phyloP scores from a whole-genome alignment of 345 rosid species.

The Salix caprea region DNA sequence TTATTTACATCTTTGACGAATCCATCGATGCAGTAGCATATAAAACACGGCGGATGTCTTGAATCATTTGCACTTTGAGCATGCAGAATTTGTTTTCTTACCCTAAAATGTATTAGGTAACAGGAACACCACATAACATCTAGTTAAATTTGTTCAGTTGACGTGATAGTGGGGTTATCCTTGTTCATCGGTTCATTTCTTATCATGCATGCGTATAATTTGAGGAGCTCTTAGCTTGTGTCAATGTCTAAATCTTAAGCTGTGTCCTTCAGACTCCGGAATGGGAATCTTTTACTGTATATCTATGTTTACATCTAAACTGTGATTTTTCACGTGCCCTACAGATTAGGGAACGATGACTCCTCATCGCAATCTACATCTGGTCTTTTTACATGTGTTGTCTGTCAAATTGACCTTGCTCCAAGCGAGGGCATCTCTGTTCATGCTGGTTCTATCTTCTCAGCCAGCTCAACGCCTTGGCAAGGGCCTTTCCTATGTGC shows the following conservation, averaged over 20 bases:
- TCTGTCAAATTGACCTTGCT: constrained; percentile 77
- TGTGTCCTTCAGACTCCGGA: constrained; percentile 54
- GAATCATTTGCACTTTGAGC: background rate
- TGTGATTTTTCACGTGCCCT: background rate
- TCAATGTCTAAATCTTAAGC: background rate
- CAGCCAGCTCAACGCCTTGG: constrained; percentile 73
- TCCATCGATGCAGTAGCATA: background rate
- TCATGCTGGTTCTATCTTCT: constrained; percentile 73
- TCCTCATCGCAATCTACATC: constrained; percentile 39
- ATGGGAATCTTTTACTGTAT: constrained; percentile 6
- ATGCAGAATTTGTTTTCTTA: background rate
- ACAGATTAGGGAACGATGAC: constrained; percentile 68
- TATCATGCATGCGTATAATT: too few relatives aligned
- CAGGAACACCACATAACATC: background rate
- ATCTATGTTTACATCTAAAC: background rate
- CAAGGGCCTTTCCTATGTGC: constrained; percentile 87
- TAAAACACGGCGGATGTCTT: background rate
- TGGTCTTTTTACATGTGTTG: constrained; percentile 68
- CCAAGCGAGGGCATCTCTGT: constrained; percentile 79
- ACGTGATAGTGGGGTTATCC: background rate
- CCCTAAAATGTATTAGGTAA: background rate
- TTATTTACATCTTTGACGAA: background rate
- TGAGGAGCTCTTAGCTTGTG: background rate
- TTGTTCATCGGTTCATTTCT: background rate
- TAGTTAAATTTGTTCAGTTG: background rate